Evolutionary conservation across 306 rosid species (phyloP).

Genomic region (Castanea crenata): DNA sequence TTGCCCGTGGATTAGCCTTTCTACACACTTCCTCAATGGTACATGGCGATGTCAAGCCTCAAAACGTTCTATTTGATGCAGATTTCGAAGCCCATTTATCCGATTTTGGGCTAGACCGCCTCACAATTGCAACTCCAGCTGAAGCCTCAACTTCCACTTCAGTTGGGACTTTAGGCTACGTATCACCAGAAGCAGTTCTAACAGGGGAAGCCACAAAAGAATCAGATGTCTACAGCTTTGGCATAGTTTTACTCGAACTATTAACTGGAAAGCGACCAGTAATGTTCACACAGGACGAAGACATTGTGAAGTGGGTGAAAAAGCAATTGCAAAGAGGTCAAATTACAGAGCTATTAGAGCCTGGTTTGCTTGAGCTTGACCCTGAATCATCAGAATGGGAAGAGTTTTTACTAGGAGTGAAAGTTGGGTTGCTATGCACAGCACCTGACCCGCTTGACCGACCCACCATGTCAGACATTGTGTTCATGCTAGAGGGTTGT

Average conservation of each 20-base stretch:
- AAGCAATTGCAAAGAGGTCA: conserved; percentile 87
- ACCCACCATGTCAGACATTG: conserved; percentile 94
- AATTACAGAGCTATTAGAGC: conserved; percentile 79
- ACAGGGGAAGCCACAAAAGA: conserved; percentile 82
- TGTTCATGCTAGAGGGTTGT: conserved; percentile 98
- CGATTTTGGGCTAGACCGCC: conserved; percentile 76
- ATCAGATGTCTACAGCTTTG: conserved; percentile 90
- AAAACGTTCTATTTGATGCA: conserved; percentile 79
- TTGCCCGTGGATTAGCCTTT: conserved; percentile 88
- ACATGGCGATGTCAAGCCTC: conserved; percentile 85
- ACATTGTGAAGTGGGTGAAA: conserved; percentile 94
- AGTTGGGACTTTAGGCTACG: conserved; percentile 80
- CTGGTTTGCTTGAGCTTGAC: conserved; percentile 87
- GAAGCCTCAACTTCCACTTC: conserved; percentile 70
- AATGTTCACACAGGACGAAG: conserved; percentile 92
- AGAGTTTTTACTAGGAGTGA: conserved; percentile 87
- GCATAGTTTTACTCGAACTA: conserved; percentile 77
- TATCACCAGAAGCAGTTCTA: conserved; percentile 75
- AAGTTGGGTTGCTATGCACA: conserved; percentile 89
- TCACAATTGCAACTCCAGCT: conserved; percentile 43
- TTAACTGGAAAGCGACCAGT: conserved; percentile 85
- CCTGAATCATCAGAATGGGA: conserved; percentile 99
- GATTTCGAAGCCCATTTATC: conserved; percentile 96
- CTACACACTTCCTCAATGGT: conserved; percentile 72
- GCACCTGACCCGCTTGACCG: conserved; percentile 91